Evolutionary conservation across 768 basidiomycete species (phyloP), one percentile per base, ranked within the genome.

Genomic region (Fomitopsis serialis): DNA sequence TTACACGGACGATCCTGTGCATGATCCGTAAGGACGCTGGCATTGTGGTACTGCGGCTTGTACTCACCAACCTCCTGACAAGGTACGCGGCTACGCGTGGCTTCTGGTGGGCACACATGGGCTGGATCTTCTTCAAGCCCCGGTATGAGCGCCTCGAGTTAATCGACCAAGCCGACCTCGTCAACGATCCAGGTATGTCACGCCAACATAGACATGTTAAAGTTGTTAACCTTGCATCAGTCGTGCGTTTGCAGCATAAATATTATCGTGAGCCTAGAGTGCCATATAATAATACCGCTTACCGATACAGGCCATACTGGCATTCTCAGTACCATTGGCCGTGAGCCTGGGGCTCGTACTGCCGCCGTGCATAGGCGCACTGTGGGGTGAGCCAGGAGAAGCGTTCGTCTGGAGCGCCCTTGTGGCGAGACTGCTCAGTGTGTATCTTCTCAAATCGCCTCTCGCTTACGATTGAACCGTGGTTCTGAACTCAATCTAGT

Each of bases 71-170:
- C 6, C 3, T 27, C 44, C 46, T 36, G 43, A 5, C 1, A 50
- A 85, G 84, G 3, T 92, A 92, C 63, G 75, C 85, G 17, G 90
- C 89, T 0, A 85, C 86, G 0, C 74, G 77, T 24, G 89, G 90
- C 0, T 67, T 92, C 1, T 75, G 86, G 48, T 89, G 80, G 63
- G 85, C 87, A 6, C 89, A 91, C 59, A 80, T 90, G 74, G 90
- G 89, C 1, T 92, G 90, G 89, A 90, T 91, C 61, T 91, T 92
- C 66, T 82, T 74, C 71, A 88, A 89, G 65, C 81, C 87, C 1
- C 76, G 62, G 1, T 90, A 91, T 62, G 72, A 77, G 25, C 73
- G 79, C 21, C 71, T 91, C 71, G 72, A 75, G 37, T 65, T 81
- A 9, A 79, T 92, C 29, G 87, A 90, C 54, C 72, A 77, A 48